Conservation (phyloP, 2,329 filamentous ascomycete genomes). For the Phaeoacremonium minimum region DNA sequence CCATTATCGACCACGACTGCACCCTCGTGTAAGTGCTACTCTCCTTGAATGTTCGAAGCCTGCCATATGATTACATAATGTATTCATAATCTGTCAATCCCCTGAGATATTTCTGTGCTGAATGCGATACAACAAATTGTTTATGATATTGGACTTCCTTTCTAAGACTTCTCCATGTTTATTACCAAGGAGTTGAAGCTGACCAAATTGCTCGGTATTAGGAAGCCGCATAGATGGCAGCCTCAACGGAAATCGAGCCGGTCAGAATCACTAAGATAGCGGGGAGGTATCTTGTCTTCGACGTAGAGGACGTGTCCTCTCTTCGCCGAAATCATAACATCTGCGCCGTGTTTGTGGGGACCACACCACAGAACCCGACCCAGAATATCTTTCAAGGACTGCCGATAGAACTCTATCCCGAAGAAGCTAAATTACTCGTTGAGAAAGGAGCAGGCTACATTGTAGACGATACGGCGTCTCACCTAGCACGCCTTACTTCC, state of each 20-base stretch:
- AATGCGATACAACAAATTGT: no score
- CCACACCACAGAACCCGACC: slow-evolving; percentile 85
- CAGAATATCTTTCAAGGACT: slow-evolving; percentile 92
- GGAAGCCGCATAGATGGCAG: slow-evolving; percentile 1
- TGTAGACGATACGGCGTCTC: slow-evolving; percentile 72
- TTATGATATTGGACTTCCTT: background rate
- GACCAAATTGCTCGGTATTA: no score
- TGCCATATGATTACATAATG: slow-evolving; percentile 41
- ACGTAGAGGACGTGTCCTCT: slow-evolving; percentile 72
- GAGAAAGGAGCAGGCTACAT: slow-evolving; percentile 73
- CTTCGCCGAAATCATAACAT: slow-evolving; percentile 79
- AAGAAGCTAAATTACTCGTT: slow-evolving; percentile 80
- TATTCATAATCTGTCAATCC: slow-evolving; percentile 56
- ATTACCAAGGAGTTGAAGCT: no score
- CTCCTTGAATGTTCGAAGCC: no score
- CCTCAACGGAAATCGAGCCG: slow-evolving; percentile 33
- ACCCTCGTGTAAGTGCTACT: no score
- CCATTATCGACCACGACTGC: slow-evolving; percentile 10
- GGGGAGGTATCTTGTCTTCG: slow-evolving; percentile 84
- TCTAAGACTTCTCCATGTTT: slow-evolving; percentile 26
- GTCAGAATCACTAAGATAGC: slow-evolving; percentile 79
- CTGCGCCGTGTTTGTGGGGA: slow-evolving; percentile 80
- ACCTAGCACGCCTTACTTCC: slow-evolving; percentile 59
- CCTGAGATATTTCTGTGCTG: slow-evolving; percentile 43
- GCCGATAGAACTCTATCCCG: slow-evolving; percentile 83